Evolutionary conservation across 2,329 filamentous ascomycete species (phyloP).

Genomic region (Madurella mycetomatis): DNA sequence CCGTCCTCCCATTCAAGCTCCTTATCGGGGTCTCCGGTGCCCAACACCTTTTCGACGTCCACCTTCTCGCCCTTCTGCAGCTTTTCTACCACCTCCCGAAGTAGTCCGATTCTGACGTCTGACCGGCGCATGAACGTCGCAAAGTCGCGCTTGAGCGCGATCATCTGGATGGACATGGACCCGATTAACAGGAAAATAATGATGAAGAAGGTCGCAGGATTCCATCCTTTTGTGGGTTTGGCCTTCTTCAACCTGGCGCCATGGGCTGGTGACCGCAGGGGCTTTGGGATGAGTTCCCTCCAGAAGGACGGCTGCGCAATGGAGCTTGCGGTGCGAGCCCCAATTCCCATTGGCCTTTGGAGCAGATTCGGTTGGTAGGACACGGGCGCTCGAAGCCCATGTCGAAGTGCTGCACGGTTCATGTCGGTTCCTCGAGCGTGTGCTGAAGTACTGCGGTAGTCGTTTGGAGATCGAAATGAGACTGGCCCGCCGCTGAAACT

Average conservation of each 20-base stretch:
- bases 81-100: slow-evolving; percentile 70
- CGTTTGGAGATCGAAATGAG: neutral
- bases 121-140: slow-evolving; percentile 68
- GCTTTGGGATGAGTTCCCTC: slow-evolving; percentile 65
- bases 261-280: slow-evolving; percentile 42
- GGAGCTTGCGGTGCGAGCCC: slow-evolving; percentile 11
- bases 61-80: slow-evolving; percentile 70
- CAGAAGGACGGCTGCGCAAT: slow-evolving; percentile 52
- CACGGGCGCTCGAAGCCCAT: slow-evolving; percentile 2
- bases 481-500: neutral
- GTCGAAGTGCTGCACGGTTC: slow-evolving; percentile 7
- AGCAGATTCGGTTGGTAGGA: slow-evolving; percentile 9
- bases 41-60: slow-evolving; percentile 77
- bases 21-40: slow-evolving; percentile 67
- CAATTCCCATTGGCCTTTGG: neutral
- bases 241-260: slow-evolving; percentile 34
- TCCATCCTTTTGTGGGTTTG: slow-evolving; percentile 63
- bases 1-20: slow-evolving; percentile 88
- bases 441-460: neutral
- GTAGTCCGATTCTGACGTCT: slow-evolving; percentile 69
- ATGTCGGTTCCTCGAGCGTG: slow-evolving; percentile 3
- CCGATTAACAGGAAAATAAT: slow-evolving; percentile 82
- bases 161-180: slow-evolving; percentile 91
- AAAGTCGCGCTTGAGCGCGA: slow-evolving; percentile 73
- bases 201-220: slow-evolving; percentile 78